Evolutionary conservation across 768 basidiomycete species (phyloP).

Genomic region (Mycena chlorophos): DNA sequence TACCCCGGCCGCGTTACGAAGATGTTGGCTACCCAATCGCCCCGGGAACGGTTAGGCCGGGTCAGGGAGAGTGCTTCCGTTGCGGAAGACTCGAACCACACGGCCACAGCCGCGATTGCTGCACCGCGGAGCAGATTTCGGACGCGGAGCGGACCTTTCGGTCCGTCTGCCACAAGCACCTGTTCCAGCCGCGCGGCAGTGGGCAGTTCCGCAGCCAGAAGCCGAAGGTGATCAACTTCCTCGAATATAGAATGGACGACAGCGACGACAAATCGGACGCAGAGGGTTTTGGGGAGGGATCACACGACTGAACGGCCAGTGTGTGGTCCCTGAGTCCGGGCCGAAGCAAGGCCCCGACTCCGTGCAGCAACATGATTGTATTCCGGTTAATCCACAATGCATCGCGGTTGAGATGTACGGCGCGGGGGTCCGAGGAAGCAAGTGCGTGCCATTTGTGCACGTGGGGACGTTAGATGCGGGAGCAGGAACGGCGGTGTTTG

Average conservation of each 20-base stretch:
- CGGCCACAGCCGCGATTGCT: constrained; percentile 4
- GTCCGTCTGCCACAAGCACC: background rate
- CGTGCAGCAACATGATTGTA: constrained; percentile 5
- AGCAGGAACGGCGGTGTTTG: constrained; percentile 18
- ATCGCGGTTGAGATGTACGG: constrained; percentile 7
- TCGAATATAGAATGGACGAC: constrained; percentile 7
- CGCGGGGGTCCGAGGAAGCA: constrained; percentile 8
- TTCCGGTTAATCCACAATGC: constrained; percentile 3
- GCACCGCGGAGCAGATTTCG: constrained; percentile 5
- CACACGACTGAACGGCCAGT: constrained; percentile 21
- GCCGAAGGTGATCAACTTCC: constrained; percentile 8
- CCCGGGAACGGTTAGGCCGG: constrained; percentile 2
- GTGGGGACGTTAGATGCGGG: constrained; percentile 16
- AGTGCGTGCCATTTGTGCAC: constrained; percentile 26
- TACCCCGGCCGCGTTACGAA: background rate
- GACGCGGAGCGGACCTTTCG: constrained; percentile 5
- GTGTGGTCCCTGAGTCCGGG: constrained; percentile 4
- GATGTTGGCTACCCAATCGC: constrained; percentile 11
- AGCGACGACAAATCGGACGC: constrained; percentile 21
- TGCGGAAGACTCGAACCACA: constrained; percentile 8
- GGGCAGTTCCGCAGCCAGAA: background rate
- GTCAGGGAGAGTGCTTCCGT: constrained; percentile 15
- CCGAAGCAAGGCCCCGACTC: constrained; percentile 5
- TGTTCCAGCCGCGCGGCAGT: background rate
- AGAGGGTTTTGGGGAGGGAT: constrained; percentile 24